Base-by-base conservation (phyloP, 345 rosid species). In the Crucihimalaya himalaica region DNA sequence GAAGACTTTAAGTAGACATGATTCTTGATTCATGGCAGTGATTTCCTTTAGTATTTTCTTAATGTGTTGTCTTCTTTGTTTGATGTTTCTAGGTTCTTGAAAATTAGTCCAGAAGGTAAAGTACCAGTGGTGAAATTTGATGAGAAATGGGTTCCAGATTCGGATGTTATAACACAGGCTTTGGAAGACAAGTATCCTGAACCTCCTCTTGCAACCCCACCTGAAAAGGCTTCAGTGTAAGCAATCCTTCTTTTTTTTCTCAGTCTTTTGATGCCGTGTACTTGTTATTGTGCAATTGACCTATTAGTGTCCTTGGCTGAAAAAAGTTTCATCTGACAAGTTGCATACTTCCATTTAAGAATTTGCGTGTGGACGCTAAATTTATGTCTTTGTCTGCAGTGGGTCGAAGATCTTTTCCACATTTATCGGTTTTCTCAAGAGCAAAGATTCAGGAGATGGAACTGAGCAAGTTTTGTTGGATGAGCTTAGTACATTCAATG, bases 71-170 rank as follows among this genome's bases (percentile, higher is more conserved):
- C 16, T 46, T 52, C 16, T 45, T 52, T n/a, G 37, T 34, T 66
- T 14, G 4, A 5, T 59, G 39, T 23, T 51, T 51, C 12, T 75
- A 94, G 97, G 97, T 94, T 94, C 84, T 79, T 94, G 71, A 79
- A 88, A 66, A 66, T 94, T 65, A 89, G 83, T 57, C 87, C 95
- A 13, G 93, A 91, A 82, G 98, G 98, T 47, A 89, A 94, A 84
- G 97, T 94, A 75, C 98, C 97, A 61, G 88, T 89, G 5, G 66
- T 84, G 56, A 91, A 91, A 59, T 79, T 94, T 62, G 96, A 89
- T 71, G 95, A 91, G 80, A 82, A 86, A 53, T 94, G 97, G 98
- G 81, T 91, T 85, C 87, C 96, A 4, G 98, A 94, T 81, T 94
- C 97, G 14, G 97, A 94, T 88, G 89, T 89, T 59, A 91, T 94